Evolutionary conservation across 2,329 filamentous ascomycete species (phyloP).

Genomic region (Ilyonectria destructans): DNA sequence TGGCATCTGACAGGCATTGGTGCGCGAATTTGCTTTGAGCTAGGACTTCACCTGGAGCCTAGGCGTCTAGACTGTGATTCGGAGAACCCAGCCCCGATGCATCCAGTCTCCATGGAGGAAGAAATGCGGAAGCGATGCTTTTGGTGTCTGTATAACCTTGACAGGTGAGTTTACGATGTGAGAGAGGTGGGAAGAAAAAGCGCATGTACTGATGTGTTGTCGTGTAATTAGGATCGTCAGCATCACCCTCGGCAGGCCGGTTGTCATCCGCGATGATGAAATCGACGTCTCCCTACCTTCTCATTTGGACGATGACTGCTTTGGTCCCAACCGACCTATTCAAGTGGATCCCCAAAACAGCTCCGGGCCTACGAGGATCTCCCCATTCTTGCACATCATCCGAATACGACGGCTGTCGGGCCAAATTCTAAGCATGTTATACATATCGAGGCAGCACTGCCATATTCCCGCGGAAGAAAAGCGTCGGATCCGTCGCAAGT

Average conservation of each 20-base stretch:
- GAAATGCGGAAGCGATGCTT: constrained; percentile 30
- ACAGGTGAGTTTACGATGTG: constrained; percentile 8
- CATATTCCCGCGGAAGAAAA: constrained; percentile 15
- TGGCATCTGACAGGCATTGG: constrained; percentile 28
- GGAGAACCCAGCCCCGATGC: not conserved
- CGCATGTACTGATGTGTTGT: no score
- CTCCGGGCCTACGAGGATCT: not conserved
- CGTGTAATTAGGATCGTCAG: constrained; percentile 21
- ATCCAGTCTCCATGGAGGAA: constrained; percentile 9
- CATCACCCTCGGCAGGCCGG: constrained; percentile 23
- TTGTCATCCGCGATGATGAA: constrained; percentile 27
- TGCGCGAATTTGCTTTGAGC: constrained; percentile 27
- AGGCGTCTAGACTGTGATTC: not conserved
- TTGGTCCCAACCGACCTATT: constrained; percentile 4
- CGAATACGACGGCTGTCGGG: constrained; percentile 26
- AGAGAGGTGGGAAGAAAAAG: not conserved
- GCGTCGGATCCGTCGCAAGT: not conserved
- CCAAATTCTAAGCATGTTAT: constrained; percentile 23
- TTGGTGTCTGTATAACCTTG: constrained; percentile 30
- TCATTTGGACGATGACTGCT: constrained; percentile 19
- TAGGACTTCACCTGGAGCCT: constrained; percentile 19
- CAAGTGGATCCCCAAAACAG: not conserved
- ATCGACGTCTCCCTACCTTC: constrained; percentile 25
- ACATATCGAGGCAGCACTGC: constrained; percentile 12
- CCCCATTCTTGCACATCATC: constrained; percentile 26